Evolutionary conservation across 768 basidiomycete genomes (phyloP).

Genomic region (Cyclocybe aegerita): DNA sequence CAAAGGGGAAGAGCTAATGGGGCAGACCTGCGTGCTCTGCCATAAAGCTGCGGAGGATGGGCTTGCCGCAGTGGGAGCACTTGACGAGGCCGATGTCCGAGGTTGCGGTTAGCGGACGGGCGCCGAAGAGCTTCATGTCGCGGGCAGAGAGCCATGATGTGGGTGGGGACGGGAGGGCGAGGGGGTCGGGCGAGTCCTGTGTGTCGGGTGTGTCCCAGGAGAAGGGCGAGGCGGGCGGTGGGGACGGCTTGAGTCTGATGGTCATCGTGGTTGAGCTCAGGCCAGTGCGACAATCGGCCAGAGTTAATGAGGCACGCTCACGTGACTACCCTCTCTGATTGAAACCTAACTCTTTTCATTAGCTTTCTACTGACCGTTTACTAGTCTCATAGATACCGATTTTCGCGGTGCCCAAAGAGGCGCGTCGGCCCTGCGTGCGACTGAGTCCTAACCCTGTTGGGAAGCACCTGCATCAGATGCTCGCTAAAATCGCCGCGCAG

Average conservation of each 20-base stretch:
- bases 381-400: too few species aligned
- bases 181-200: constrained; percentile 32
- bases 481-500: too few species aligned
- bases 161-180: constrained; percentile 65
- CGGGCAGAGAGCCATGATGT: constrained; percentile 82
- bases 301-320: background rate
- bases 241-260: constrained; percentile 44
- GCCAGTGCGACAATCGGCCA: background rate
- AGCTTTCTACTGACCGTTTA: too few species aligned
- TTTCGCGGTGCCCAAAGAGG: too few species aligned
- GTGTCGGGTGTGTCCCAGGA: constrained; percentile 56
- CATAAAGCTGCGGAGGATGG: constrained; percentile 72
- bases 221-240: constrained; percentile 52
- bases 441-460: too few species aligned
- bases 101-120: constrained; percentile 65
- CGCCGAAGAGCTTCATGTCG: constrained; percentile 88
- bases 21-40: constrained; percentile 69
- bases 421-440: too few species aligned
- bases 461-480: too few species aligned
- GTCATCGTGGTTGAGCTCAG: constrained; percentile 31
- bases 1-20: background rate
- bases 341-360: background rate
- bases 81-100: constrained; percentile 63
- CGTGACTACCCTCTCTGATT: too few species aligned
- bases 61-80: constrained; percentile 83